Percentiles rank a stretch among this genome's conserved stretches.
Evolutionary conservation across 2,329 filamentous ascomycete species (phyloP).

Genomic region (Incumbomyces lentus): DNA sequence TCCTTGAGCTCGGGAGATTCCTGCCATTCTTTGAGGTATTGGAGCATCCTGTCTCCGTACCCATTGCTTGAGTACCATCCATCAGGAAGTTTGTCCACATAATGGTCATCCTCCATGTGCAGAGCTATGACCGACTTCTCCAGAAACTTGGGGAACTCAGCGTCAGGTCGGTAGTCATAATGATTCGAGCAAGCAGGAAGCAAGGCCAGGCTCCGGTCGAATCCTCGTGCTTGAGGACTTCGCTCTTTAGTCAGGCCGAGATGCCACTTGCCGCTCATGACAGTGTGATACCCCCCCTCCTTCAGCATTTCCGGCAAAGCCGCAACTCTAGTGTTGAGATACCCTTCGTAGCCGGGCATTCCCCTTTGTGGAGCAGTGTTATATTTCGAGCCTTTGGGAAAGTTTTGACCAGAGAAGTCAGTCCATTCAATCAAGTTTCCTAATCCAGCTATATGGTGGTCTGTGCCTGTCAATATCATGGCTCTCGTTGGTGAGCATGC

Average conservation of each 20-base stretch:
- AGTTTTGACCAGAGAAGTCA: slow-evolving; percentile 44
- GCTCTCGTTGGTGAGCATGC: slow-evolving; percentile 55
- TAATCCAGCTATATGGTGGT: slow-evolving; percentile 36
- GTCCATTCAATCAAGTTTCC: slow-evolving; percentile 48
- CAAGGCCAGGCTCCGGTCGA: slow-evolving; percentile 49
- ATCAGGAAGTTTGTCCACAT: slow-evolving; percentile 38
- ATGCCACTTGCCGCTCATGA: slow-evolving; percentile 57
- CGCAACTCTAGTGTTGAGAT: slow-evolving; percentile 50
- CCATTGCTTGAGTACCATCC: slow-evolving; percentile 46
- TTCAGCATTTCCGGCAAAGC: slow-evolving; percentile 49
- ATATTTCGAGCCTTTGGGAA: slow-evolving; percentile 41
- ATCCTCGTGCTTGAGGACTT: slow-evolving; percentile 47
- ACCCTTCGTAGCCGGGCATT: slow-evolving; percentile 54
- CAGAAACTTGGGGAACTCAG: slow-evolving; percentile 29
- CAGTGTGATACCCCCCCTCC: slow-evolving; percentile 49
- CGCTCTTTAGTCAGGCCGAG: slow-evolving; percentile 49
- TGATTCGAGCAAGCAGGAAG: slow-evolving; percentile 52
- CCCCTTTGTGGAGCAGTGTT: slow-evolving; percentile 45
- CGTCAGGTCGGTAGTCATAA: slow-evolving; percentile 42
- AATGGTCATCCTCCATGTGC: slow-evolving; percentile 37
- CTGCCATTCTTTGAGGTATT: slow-evolving; percentile 43
- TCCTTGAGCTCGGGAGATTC: slow-evolving; percentile 27
- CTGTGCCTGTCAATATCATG: slow-evolving; percentile 56
- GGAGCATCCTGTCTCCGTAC: slow-evolving; percentile 43
- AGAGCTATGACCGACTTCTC: slow-evolving; percentile 34